A percentile compares a stretch with the other conserved stretches of the same genome.
Evolutionary conservation across 2,329 filamentous ascomycete genomes (phyloP).

Genomic region (Zalaria obscura): DNA sequence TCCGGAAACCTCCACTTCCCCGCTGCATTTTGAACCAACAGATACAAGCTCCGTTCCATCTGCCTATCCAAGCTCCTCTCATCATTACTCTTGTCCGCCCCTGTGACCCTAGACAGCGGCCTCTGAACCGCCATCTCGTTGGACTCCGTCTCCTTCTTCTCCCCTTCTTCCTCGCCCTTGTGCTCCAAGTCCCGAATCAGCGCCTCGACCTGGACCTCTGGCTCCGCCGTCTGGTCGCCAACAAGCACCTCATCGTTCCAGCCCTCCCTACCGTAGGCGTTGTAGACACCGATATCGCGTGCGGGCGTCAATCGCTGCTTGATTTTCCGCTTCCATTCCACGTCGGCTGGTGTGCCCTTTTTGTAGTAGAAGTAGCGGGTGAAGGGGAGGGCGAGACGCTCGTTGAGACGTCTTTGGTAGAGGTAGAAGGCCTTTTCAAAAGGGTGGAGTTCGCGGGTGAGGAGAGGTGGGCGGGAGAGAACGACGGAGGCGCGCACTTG

Average conservation of each 20-base stretch:
- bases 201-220: slow-evolving; percentile 50
- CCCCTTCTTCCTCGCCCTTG: slow-evolving; percentile 8
- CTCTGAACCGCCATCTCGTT: slow-evolving; percentile 39
- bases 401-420: slow-evolving; percentile 93
- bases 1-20: slow-evolving; percentile 73
- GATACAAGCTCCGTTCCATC: slow-evolving; percentile 71
- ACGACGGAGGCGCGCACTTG: slow-evolving; percentile 52
- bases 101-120: slow-evolving; percentile 56
- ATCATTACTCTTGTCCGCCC: slow-evolving; percentile 67
- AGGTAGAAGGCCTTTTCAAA: slow-evolving; percentile 93
- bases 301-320: slow-evolving; percentile 62
- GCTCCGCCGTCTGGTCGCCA: slow-evolving; percentile 52
- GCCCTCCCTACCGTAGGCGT: slow-evolving; percentile 53
- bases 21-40: slow-evolving; percentile 62
- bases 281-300: slow-evolving; percentile 75
- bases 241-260: slow-evolving; percentile 90
- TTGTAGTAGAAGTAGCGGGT: slow-evolving; percentile 91
- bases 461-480: slow-evolving; percentile 72
- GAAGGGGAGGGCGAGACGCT: slow-evolving; percentile 78
- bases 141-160: slow-evolving; percentile 4
- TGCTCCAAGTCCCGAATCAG: slow-evolving; percentile 62
- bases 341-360: slow-evolving; percentile 65
- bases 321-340: slow-evolving; percentile 84
- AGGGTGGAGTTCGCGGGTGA: slow-evolving; percentile 69
- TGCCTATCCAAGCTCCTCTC: slow-evolving; percentile 63